Evolutionary conservation across 1,284 basidiomycete species (phyloP).

Genomic region (Papiliotrema laurentii): DNA sequence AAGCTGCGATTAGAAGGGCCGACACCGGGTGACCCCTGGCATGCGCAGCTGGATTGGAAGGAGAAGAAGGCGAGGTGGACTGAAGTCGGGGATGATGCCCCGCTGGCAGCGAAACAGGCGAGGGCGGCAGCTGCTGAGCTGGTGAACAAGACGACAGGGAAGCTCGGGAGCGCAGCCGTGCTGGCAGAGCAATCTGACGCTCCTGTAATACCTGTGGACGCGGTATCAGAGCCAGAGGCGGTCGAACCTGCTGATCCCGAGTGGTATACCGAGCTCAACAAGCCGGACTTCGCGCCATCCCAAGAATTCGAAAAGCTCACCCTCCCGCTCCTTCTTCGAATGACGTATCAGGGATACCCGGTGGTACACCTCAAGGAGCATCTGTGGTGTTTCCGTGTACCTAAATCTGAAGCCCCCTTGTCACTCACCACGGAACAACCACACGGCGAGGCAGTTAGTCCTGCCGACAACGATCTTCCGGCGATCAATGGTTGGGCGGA

Average conservation of each 20-base stretch:
- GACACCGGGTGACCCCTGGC: constrained; percentile 79
- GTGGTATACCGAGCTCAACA: constrained; percentile 25
- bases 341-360: constrained; percentile 42
- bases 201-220: not conserved
- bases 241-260: not conserved
- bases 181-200: too few species aligned
- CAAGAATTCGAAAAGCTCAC: constrained; percentile 21
- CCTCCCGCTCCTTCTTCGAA: constrained; percentile 43
- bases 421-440: constrained; percentile 12
- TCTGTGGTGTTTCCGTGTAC: constrained; percentile 47
- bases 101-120: not conserved
- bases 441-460: constrained; percentile 15
- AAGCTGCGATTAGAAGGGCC: constrained; percentile 54
- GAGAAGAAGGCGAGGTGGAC: constrained; percentile 70
- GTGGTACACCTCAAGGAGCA: constrained; percentile 39
- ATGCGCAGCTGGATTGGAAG: constrained; percentile 90
- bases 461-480: constrained; percentile 10
- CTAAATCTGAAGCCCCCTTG: constrained; percentile 22
- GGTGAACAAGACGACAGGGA: not conserved
- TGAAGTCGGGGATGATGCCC: constrained; percentile 1
- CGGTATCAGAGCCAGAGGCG: not conserved
- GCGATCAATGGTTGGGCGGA: not conserved
- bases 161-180: too few species aligned
- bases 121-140: not conserved
- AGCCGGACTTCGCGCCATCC: constrained; percentile 13